Conservation (phyloP, 768 basidiomycete species). For the Gelatoporia subvermispora region DNA sequence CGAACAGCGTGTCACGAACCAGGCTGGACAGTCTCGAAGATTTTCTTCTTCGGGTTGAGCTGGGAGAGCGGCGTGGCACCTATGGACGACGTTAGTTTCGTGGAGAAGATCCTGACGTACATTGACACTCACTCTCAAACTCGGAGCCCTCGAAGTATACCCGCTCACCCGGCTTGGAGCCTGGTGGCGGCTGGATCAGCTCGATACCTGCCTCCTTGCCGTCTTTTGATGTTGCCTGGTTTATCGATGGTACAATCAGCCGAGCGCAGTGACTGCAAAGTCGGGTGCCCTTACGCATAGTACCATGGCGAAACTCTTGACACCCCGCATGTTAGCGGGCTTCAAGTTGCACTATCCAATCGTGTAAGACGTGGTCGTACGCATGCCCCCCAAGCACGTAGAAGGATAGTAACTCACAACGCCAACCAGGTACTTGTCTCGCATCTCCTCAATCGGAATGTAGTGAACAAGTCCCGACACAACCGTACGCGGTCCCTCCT, state of each 20-base stretch:
- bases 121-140: slow-evolving; percentile 59
- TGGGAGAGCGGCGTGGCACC: slow-evolving; percentile 69
- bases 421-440: slow-evolving; percentile 74
- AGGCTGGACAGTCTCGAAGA: slow-evolving; percentile 95
- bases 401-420: slow-evolving; percentile 55
- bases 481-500: slow-evolving; percentile 90
- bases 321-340: slow-evolving; percentile 93
- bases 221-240: slow-evolving; percentile 83
- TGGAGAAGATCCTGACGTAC: background rate
- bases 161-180: slow-evolving; percentile 85
- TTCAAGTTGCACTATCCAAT: slow-evolving; percentile 78
- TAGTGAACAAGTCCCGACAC: slow-evolving; percentile 96
- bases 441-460: slow-evolving; percentile 93
- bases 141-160: slow-evolving; percentile 93
- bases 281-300: slow-evolving; percentile 85
- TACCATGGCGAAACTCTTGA: slow-evolving; percentile 98
- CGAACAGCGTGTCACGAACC: slow-evolving; percentile 36
- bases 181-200: slow-evolving; percentile 81
- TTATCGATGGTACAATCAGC: background rate
- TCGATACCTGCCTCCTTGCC: slow-evolving; percentile 90
- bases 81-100: slow-evolving; percentile 18
- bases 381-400: background rate
- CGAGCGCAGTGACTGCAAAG: too few relatives aligned
- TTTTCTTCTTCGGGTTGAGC: slow-evolving; percentile 98
- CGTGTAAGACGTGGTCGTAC: background rate